Base-by-base conservation (phyloP, 495 filamentous ascomycete species). In the Neurospora sp. region DNA sequence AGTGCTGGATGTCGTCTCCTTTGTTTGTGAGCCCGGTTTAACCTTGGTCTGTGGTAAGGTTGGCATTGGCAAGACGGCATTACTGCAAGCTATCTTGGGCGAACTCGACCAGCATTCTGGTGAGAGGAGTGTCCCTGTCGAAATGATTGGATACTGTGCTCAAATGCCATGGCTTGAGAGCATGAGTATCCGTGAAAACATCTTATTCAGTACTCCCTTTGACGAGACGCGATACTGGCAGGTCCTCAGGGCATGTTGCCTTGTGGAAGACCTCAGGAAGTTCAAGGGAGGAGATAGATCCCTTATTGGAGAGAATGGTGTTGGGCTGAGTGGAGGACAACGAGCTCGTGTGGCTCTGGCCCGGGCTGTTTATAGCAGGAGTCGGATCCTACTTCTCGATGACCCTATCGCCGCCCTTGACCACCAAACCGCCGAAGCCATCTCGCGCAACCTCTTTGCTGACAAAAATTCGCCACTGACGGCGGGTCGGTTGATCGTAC, bases 401-500 rank as follows among this genome's bases (percentile, higher is more conserved):
- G 96, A 99, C 79, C 91, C 94, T 72, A 87, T 99, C 23, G 96
- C 95, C 27, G 95, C 96, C 2, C 91, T 99, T 40, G 96, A 99
- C 80, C 92, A 95, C 77, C 87, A 91, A 37, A 97, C 93, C 0
- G 93, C 93, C 2, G 90, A 92, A 73, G 83, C 80, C 5, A 91
- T 97, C 69, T 85, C 93, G 39, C 83, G 84, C 38, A 92, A 90
- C 74, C 89, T 92, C 74, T 87, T 97, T 44, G 80, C 79, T 1
- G 71, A 78, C 20, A 77, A 76, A 20, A 77, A 76, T 39, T 91
- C 92, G 2, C 84, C 87, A 1, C 80, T 97, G 70, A 81, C 91
- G 74, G 81, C 89, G 40, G 88, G 82, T 18, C 86, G 92, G 16
- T 89, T 86, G 0, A 81, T 91, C 18, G 84, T 95, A 37, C 86